A percentile compares a stretch with the other conserved stretches of the same genome.
These are phyloP conservation scores for Rheum nobile DNA, from an alignment of 148 eudicot genomes.

Conservation along the genomic window DNA sequence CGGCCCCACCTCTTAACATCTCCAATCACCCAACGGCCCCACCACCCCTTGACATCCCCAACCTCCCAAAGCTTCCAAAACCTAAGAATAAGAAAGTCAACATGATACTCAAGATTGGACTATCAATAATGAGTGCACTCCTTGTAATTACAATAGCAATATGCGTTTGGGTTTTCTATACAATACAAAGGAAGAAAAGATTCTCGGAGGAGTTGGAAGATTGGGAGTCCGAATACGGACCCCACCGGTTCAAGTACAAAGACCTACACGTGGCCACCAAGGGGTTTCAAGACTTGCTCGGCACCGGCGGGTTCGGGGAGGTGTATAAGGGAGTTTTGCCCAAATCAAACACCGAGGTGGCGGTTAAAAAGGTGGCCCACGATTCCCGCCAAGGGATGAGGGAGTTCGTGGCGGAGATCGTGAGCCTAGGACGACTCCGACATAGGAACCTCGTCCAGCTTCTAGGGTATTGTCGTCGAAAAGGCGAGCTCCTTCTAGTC, in stretches of 20 bases:
- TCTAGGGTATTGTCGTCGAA: conserved; percentile 21
- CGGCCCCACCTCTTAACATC: conserved; percentile 6
- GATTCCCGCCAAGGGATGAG: conserved; percentile 26
- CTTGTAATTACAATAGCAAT: neutral
- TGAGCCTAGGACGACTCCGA: conserved; percentile 20
- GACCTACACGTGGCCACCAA: conserved; percentile 11
- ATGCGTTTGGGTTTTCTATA: neutral
- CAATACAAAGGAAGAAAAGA: neutral
- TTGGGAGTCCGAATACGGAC: conserved; percentile 12
- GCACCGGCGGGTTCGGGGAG: conserved; percentile 21
- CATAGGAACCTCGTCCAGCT: conserved; percentile 25
- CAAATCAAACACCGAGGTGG: conserved; percentile 14
- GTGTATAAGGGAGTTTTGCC: conserved; percentile 14
- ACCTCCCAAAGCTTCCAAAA: conserved; percentile 23
- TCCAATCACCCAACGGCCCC: conserved; percentile 15
- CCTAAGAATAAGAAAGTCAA: neutral
- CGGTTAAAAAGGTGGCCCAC: conserved; percentile 23
- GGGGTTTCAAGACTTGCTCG: conserved; percentile 12
- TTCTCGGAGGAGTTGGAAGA: conserved; percentile 7
- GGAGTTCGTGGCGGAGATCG: conserved; percentile 26
- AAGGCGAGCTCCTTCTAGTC: conserved; percentile 16
- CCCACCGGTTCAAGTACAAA: neutral
- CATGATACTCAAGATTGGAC: neutral
- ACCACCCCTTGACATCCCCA: conserved; percentile 11
- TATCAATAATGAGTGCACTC: neutral